phyloP scores from a whole-genome alignment of 169 alveolate genomes.

The Plasmodium reichenowi region DNA sequence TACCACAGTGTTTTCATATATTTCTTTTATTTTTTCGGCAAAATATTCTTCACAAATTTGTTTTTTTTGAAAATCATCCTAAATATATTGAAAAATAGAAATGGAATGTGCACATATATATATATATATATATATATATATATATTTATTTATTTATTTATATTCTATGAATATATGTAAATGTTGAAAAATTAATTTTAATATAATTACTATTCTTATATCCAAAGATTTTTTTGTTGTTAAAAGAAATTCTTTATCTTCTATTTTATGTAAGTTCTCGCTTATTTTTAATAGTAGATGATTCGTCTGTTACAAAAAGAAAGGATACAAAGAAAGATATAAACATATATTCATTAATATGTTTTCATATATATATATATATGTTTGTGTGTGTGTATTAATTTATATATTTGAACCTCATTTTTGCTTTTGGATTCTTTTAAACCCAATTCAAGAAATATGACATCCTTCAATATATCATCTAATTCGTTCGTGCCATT shows the following conservation, averaged over 20 bases:
- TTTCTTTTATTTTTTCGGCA: constrained; percentile 23
- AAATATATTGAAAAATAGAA: neutral
- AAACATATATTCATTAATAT: neutral
- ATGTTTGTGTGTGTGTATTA: neutral
- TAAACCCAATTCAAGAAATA: constrained; percentile 49
- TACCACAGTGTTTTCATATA: constrained; percentile 43
- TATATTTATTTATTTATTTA: neutral
- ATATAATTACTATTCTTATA: constrained; percentile 39
- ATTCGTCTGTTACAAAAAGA: constrained; percentile 17
- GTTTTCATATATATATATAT: neutral
- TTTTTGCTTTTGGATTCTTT: constrained; percentile 15
- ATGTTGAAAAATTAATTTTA: neutral
- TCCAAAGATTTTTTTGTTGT: constrained; percentile 52
- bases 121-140: neutral
- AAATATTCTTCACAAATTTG: constrained; percentile 64
- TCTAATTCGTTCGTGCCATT: constrained; percentile 4
- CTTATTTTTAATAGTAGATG: constrained; percentile 23
- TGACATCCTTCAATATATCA: constrained; percentile 45
- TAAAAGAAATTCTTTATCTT: constrained; percentile 45
- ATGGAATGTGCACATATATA: neutral
- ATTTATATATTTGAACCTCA: neutral
- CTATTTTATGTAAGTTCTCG: constrained; percentile 34
- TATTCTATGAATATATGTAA: neutral
- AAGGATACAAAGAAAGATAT: neutral
- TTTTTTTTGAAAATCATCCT: constrained; percentile 55